Evolutionary conservation across 768 basidiomycete genomes (phyloP), one percentile per base, ranked within the genome.

Genomic region (Lentinus tigrinus): DNA sequence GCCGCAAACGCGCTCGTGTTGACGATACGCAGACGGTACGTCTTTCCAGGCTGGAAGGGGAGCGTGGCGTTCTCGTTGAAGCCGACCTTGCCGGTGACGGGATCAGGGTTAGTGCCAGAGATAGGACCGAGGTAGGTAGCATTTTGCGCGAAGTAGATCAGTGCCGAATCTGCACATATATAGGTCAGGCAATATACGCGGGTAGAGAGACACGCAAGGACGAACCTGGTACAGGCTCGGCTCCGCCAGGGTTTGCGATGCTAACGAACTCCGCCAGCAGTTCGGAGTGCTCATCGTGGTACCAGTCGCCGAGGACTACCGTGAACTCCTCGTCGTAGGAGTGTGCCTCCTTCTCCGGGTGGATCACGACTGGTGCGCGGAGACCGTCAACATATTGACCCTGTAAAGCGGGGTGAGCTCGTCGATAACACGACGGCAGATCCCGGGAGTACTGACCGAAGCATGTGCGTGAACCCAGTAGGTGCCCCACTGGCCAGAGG

Each of bases 351-450:
- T 75, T 77, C 1, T 77, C 72, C 4, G 87, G 85, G 66, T 90
- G 89, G 49, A 98, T 81, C 48, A 95, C 68, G 44, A 97, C 70
- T 0, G 95, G 93, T 0, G 93, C 80, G n/a, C 95, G 88, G 1
- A 98, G 80, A 21, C 96, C 95, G 64, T 98, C 95, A 47, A 91
- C 88, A 65, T 97, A 96, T 78, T 95, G 91, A 19, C 93, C 91
- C 85, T 88, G 19, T 10, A 7, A 38, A 19, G 3, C 16, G 5
- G 36, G 23, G 63, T 24, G 26, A 19, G 28, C n/a, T 3, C 17
- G 17, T 63, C 21, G 56, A 27, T 1, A 1, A 21, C 4, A 3
- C n/a, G 28, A 14, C 23, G 21, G 1, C 14, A 37, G 3, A 3
- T 6, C n/a, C 17, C 6, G 23, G 8, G 19, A 34, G 10, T 19